phyloP scores from a whole-genome alignment of 202 grass and related monocot species.

The Carex sylvatica region DNA sequence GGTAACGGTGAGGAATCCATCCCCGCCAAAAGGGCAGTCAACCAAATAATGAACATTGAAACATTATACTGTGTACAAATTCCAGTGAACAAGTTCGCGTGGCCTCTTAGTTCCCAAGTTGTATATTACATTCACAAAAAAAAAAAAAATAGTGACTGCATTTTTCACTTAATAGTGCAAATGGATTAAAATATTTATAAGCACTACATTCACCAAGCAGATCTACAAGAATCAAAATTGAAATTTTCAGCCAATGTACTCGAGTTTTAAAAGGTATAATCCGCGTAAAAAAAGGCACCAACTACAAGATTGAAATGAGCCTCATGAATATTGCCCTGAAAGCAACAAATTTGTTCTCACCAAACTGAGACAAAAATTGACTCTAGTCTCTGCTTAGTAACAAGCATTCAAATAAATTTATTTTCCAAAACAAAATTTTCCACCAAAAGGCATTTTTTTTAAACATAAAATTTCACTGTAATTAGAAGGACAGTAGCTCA shows the following conservation, averaged over 20 bases:
- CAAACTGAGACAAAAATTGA: conserved; percentile 13
- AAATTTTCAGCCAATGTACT: background rate
- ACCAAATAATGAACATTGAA: no score
- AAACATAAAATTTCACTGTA: conserved; percentile 17
- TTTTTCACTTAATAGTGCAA: no score
- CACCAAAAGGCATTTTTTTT: conserved; percentile 9
- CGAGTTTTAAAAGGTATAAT: background rate
- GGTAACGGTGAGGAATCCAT: no score
- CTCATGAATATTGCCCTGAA: conserved; percentile 13
- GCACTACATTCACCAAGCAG: background rate
- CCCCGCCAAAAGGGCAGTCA: no score
- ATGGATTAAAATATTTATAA: no score
- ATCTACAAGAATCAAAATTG: background rate
- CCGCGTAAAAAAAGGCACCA: background rate
- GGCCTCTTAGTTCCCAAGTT: no score
- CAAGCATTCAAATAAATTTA: conserved; percentile 24
- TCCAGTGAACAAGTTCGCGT: no score
- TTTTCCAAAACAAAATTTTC: conserved; percentile 25
- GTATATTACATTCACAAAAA: no score
- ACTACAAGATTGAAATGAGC: conserved; percentile 12
- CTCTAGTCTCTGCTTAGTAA: conserved; percentile 27
- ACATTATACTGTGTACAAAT: no score
- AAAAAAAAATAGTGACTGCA: no score
- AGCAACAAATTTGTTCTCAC: conserved; percentile 12
- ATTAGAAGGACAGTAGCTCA: background rate